Conservation (phyloP, 108 stramenopile genomes). For the Cyclotella sp. region DNA sequence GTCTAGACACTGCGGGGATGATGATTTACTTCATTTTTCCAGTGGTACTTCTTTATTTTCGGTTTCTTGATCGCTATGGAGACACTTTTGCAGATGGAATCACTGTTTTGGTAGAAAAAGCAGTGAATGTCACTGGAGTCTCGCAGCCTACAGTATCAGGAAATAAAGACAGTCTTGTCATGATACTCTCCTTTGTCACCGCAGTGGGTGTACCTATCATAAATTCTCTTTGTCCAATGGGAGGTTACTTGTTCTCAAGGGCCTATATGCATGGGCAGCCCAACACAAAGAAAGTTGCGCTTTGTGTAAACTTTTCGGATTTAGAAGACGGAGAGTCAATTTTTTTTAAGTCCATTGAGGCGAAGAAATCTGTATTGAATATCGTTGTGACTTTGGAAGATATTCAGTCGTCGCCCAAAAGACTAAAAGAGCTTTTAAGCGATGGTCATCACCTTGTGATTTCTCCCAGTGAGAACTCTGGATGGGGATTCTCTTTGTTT, state of each 20-base stretch:
- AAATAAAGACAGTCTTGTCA: slow-evolving; percentile 15
- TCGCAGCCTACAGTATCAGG: background rate
- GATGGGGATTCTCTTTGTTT: slow-evolving; percentile 8
- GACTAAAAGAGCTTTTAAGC: slow-evolving; percentile 21
- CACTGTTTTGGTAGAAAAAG: background rate
- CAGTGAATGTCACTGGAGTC: background rate
- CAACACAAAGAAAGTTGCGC: slow-evolving; percentile 49
- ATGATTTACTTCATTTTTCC: slow-evolving; percentile 45
- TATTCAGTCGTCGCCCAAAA: slow-evolving; percentile 18
- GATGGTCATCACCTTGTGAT: slow-evolving; percentile 38
- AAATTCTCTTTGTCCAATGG: slow-evolving; percentile 51
- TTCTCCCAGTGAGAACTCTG: slow-evolving; percentile 11
- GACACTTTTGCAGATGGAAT: background rate
- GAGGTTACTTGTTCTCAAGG: slow-evolving; percentile 47
- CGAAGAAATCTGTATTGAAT: slow-evolving; percentile 29
- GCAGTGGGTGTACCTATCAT: slow-evolving; percentile 41
- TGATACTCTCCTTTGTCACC: slow-evolving; percentile 18
- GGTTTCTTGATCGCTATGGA: slow-evolving; percentile 49
- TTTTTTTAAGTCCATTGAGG: slow-evolving; percentile 9
- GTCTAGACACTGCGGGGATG: slow-evolving; percentile 47
- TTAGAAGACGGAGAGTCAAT: slow-evolving; percentile 9
- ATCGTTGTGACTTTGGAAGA: slow-evolving; percentile 47
- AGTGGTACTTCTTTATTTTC: slow-evolving; percentile 18
- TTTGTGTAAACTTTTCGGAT: slow-evolving; percentile 49
- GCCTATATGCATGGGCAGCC: slow-evolving; percentile 52